These are phyloP conservation scores for Tolypocladium album DNA, from an alignment of 2,329 filamentous ascomycete genomes.

Conservation along the genomic window DNA sequence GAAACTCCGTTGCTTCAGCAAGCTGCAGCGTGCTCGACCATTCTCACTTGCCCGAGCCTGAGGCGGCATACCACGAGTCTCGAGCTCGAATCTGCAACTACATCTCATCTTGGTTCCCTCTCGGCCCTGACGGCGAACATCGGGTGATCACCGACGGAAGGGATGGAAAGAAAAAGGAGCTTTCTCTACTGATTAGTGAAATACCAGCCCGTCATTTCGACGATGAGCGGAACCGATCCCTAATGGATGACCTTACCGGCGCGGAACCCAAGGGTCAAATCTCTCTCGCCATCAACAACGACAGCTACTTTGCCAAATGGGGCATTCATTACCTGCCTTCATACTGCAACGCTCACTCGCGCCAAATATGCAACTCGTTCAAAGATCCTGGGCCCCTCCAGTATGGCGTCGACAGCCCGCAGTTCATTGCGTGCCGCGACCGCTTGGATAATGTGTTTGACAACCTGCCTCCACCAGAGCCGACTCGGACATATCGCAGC, in stretches of 20 bases:
- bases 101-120: constrained; percentile 32
- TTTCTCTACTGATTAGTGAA: constrained; percentile 18
- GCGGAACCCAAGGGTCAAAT: constrained; percentile 37
- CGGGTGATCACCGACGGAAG: constrained; percentile 2
- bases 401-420: constrained; percentile 37
- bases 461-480: constrained; percentile 30
- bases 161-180: constrained; percentile 13
- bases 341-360: constrained; percentile 42
- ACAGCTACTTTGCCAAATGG: constrained; percentile 36
- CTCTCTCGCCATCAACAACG: constrained; percentile 30
- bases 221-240: constrained; percentile 30
- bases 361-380: constrained; percentile 51
- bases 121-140: constrained; percentile 11
- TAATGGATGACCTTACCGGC: constrained; percentile 38
- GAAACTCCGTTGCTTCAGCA: not conserved
- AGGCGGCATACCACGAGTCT: constrained; percentile 40
- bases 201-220: constrained; percentile 23
- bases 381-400: constrained; percentile 47
- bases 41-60: constrained; percentile 15
- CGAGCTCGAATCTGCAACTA: constrained; percentile 39
- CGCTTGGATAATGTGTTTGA: constrained; percentile 39
- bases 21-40: constrained; percentile 9
- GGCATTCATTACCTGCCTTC: constrained; percentile 47
- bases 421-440: constrained; percentile 41
- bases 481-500: constrained; percentile 14